phyloP scores from a whole-genome alignment of 257 asterid species.

The Solanum peruvianum region DNA sequence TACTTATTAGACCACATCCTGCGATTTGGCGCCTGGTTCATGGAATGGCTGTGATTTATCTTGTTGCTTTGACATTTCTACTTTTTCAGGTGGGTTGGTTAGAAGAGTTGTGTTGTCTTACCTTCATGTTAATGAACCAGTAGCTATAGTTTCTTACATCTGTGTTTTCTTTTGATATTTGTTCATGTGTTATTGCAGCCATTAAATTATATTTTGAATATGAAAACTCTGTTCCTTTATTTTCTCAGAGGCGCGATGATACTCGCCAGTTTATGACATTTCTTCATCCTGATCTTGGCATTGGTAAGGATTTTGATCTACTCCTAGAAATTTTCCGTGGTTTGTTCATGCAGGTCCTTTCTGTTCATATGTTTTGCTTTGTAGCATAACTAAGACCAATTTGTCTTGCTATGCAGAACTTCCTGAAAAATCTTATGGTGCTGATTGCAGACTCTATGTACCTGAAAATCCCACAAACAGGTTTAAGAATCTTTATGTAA shows the following conservation, averaged over 20 bases:
- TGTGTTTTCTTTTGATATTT: not conserved
- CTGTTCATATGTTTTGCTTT: not conserved
- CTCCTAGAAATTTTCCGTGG: not conserved
- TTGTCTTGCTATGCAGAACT: constrained; percentile 47
- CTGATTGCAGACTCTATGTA: constrained; percentile 85
- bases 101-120: not conserved
- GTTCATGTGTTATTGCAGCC: not conserved
- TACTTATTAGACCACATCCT: constrained; percentile 96
- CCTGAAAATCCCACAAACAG: constrained; percentile 89
- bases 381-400: not conserved
- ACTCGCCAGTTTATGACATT: constrained; percentile 81
- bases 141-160: not conserved
- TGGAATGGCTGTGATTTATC: constrained; percentile 94
- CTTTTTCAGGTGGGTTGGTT: constrained; percentile 74
- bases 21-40: constrained; percentile 97
- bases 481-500: constrained; percentile 99
- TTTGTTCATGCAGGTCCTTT: not conserved
- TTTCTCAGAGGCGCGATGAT: constrained; percentile 77
- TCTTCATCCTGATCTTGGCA: constrained; percentile 85
- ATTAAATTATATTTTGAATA: not conserved
- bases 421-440: constrained; percentile 92
- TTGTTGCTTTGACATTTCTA: constrained; percentile 78
- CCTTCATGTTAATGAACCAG: not conserved
- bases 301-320: constrained; percentile 48
- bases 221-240: constrained; percentile 1